Evolutionary conservation across 805 yeast species (phyloP).

Genomic region (Candida parachauliodes): DNA sequence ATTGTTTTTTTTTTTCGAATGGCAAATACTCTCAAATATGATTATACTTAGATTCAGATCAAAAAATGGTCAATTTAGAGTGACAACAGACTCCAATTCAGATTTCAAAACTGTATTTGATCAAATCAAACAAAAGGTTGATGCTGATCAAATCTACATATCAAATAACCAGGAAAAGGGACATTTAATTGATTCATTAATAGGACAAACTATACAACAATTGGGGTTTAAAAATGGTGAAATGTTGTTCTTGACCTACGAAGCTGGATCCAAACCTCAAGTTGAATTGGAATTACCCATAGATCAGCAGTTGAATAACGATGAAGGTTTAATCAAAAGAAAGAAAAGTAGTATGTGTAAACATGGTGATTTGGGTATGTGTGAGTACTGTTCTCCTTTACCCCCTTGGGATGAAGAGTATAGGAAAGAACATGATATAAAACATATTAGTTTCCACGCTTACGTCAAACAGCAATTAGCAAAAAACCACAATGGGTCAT

Average conservation of each 20-base stretch:
- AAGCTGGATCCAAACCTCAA: constrained; percentile 7
- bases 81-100: constrained; percentile 44
- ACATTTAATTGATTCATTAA: constrained; percentile 32
- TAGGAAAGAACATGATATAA: constrained; percentile 69
- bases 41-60: constrained; percentile 69
- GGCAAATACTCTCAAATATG: constrained; percentile 1
- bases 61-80: constrained; percentile 78
- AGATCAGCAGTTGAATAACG: constrained; percentile 62
- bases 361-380: constrained; percentile 94
- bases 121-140: constrained; percentile 28
- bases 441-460: constrained; percentile 86
- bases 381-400: constrained; percentile 92
- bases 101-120: constrained; percentile 45
- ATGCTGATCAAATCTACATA: constrained; percentile 26
- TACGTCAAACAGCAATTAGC: constrained; percentile 71
- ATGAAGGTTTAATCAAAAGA: constrained; percentile 72
- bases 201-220: constrained; percentile 34
- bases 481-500: constrained; percentile 57
- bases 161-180: constrained; percentile 45
- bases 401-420: constrained; percentile 92
- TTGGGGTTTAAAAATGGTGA: constrained; percentile 59
- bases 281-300: constrained; percentile 43
- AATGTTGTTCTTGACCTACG: constrained; percentile 46
- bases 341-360: constrained; percentile 62
- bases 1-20: neutral